Conservation (phyloP, 805 yeast genomes). For the Starmerella sp. region DNA sequence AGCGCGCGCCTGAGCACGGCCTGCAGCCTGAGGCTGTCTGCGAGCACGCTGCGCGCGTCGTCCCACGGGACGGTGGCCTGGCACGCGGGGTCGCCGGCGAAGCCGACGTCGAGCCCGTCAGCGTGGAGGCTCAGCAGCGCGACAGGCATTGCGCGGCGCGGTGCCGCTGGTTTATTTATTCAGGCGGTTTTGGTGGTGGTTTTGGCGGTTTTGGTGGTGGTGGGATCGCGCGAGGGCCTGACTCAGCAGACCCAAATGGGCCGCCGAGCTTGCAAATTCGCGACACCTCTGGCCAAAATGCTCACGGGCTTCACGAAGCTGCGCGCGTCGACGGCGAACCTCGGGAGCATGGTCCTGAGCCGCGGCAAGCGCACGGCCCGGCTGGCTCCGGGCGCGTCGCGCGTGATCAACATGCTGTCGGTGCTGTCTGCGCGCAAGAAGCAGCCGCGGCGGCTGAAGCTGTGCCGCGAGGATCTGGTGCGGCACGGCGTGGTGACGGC, state of each 20-base stretch:
- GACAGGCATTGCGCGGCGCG: slow-evolving; percentile 9
- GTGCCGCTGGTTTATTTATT: background rate
- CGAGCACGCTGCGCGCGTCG: background rate
- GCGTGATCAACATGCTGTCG: slow-evolving; percentile 50
- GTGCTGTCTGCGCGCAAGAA: slow-evolving; percentile 80
- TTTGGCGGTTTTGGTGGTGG: too few species aligned
- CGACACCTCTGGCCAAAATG: background rate
- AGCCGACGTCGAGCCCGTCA: slow-evolving; percentile 13
- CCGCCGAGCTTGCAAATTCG: background rate
- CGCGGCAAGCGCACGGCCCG: slow-evolving; percentile 41
- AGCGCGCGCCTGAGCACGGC: slow-evolving; percentile 5
- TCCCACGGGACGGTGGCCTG: slow-evolving; percentile 1
- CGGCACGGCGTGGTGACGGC: slow-evolving; percentile 72
- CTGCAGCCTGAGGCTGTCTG: slow-evolving; percentile 6
- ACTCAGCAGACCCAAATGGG: background rate
- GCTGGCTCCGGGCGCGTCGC: slow-evolving; percentile 39
- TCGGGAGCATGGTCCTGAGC: slow-evolving; percentile 9
- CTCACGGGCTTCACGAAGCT: slow-evolving; percentile 5
- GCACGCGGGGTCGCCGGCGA: slow-evolving; percentile 11
- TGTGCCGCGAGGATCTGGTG: slow-evolving; percentile 68
- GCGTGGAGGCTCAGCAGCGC: slow-evolving; percentile 12
- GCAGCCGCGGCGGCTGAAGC: slow-evolving; percentile 69
- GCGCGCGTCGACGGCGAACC: background rate
- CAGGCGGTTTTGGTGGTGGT: too few species aligned
- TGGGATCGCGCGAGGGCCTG: too few species aligned